Evolutionary conservation across 2,329 filamentous ascomycete genomes (phyloP).

Genomic region (Fusarium tjaetaba): DNA sequence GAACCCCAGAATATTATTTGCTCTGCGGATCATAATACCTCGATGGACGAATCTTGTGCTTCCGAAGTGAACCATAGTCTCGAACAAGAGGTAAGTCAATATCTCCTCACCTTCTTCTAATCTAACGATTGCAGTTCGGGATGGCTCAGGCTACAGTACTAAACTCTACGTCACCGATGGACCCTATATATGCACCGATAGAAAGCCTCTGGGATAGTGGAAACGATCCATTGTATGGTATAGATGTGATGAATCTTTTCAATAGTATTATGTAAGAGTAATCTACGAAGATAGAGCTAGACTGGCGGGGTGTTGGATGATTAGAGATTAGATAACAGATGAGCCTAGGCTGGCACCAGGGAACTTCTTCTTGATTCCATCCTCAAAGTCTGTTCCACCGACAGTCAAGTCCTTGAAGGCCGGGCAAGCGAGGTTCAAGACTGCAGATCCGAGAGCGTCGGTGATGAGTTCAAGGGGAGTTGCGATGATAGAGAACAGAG

Average conservation of each 20-base stretch:
- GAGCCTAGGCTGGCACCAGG: constrained; percentile 1
- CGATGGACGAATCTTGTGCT: not conserved
- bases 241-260: constrained; percentile 41
- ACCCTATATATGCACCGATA: constrained; percentile 7
- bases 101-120: accelerated
- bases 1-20: not conserved
- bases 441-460: not conserved
- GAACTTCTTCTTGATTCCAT: not conserved
- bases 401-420: constrained; percentile 17
- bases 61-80: accelerated
- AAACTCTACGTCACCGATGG: not conserved
- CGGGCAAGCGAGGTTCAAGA: constrained; percentile 2
- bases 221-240: constrained; percentile 29
- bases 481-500: constrained; percentile 1
- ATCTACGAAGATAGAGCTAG: not conserved
- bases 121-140: not conserved
- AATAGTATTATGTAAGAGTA: constrained; percentile 11
- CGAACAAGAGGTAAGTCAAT: not conserved
- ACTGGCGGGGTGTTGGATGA: accelerated
- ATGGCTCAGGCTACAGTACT: not conserved
- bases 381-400: not conserved
- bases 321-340: not conserved
- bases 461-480: constrained; percentile 2
- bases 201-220: constrained; percentile 30
- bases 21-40: not conserved